phyloP scores from a whole-genome alignment of 2,329 filamentous ascomycete species.

The Phialophora chinensis region DNA sequence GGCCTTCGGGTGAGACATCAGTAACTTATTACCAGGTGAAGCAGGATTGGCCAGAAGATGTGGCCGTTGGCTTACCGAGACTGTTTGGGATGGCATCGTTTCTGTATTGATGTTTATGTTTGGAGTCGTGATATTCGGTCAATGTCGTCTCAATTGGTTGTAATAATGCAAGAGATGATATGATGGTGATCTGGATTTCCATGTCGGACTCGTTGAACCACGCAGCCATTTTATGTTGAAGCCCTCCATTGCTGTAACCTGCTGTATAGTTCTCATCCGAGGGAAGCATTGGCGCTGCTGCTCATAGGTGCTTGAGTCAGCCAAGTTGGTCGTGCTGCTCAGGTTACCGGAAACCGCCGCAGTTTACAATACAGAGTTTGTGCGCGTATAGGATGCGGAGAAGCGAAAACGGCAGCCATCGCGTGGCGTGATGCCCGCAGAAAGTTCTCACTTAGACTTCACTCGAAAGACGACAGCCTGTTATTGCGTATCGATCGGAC shows the following conservation, averaged over 20 bases:
- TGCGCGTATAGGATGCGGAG: neutral
- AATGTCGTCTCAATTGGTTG: neutral
- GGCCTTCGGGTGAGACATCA: neutral
- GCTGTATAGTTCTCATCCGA: conserved; percentile 2
- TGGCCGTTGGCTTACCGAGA: neutral
- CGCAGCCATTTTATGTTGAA: conserved; percentile 6
- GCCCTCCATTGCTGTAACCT: neutral
- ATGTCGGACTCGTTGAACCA: neutral
- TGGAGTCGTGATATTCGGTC: conserved; percentile 17
- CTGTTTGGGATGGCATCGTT: neutral
- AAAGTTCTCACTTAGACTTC: neutral
- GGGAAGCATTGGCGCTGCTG: neutral
- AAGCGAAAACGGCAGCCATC: neutral
- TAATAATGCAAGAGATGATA: neutral
- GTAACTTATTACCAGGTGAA: neutral
- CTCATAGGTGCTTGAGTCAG: neutral
- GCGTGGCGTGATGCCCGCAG: neutral
- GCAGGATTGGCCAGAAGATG: neutral
- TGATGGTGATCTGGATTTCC: conserved; percentile 7
- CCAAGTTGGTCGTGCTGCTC: conserved; percentile 1
- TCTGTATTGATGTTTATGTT: conserved; percentile 28
- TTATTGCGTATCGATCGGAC: neutral
- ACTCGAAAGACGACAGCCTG: too few species aligned
- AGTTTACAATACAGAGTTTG: neutral
- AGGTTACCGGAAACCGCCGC: conserved; percentile 18